Evolutionary conservation across 352 stramenopile species (phyloP).

Genomic region (Globisporangium irregulare): DNA sequence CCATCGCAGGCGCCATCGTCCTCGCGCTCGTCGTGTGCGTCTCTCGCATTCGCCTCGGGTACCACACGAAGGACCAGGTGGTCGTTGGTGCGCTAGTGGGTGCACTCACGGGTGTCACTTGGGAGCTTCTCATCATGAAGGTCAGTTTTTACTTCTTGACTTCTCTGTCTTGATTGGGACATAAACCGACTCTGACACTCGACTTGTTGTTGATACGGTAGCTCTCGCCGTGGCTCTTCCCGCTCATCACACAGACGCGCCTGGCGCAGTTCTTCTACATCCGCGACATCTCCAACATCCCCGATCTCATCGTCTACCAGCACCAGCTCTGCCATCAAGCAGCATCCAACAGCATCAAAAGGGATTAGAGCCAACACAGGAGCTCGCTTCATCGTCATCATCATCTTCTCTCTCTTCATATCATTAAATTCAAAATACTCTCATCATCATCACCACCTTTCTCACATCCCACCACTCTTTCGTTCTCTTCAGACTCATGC

Average conservation of each 20-base stretch:
- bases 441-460: background rate
- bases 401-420: slow-evolving; percentile 9
- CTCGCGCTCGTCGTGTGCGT: slow-evolving; percentile 58
- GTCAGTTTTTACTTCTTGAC: background rate
- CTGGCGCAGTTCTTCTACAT: slow-evolving; percentile 64
- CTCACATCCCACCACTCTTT: background rate
- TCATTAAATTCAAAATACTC: slow-evolving; percentile 21
- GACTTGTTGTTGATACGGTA: slow-evolving; percentile 14
- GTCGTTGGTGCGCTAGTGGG: slow-evolving; percentile 50
- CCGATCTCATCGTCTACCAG: slow-evolving; percentile 77
- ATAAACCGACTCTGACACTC: background rate
- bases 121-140: slow-evolving; percentile 44
- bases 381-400: background rate
- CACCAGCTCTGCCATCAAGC: slow-evolving; percentile 45
- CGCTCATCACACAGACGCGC: slow-evolving; percentile 37
- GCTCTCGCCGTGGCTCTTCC: slow-evolving; percentile 58
- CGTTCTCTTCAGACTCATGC: background rate
- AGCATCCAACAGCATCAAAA: slow-evolving; percentile 1
- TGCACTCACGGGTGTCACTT: slow-evolving; percentile 36
- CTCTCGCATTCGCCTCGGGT: slow-evolving; percentile 75
- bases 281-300: slow-evolving; percentile 71
- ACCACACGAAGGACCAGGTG: slow-evolving; percentile 79
- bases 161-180: background rate
- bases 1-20: slow-evolving; percentile 44
- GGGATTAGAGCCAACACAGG: slow-evolving; percentile 8